Conservation (phyloP, 164 flowering plant genomes). For the Pachysandra terminalis region DNA sequence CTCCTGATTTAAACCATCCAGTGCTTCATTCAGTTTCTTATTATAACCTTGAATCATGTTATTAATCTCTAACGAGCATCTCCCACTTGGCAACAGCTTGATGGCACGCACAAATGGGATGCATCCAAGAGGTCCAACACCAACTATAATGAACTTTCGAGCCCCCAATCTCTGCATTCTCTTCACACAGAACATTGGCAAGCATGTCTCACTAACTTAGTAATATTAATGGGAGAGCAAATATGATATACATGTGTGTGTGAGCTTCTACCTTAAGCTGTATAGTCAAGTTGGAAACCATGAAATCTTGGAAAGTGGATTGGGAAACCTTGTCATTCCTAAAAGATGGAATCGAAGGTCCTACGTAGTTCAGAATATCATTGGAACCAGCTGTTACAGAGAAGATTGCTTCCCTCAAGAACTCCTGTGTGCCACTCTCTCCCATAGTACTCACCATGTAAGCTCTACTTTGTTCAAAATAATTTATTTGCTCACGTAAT, state of each 20-base stretch:
- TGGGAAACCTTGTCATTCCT: constrained; percentile 28
- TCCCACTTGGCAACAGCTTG: constrained; percentile 30
- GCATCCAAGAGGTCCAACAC: constrained; percentile 73
- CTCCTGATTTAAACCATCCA: constrained; percentile 35
- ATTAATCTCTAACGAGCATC: constrained; percentile 42
- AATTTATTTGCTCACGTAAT: constrained; percentile 38
- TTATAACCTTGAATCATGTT: constrained; percentile 44
- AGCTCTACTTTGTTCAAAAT: constrained; percentile 40
- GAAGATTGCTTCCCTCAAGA: constrained; percentile 45
- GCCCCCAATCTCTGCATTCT: constrained; percentile 50
- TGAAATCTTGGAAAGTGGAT: constrained; percentile 35
- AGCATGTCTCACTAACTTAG: neutral
- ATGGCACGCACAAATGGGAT: constrained; percentile 63
- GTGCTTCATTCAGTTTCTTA: constrained; percentile 20
- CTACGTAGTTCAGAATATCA: constrained; percentile 51
- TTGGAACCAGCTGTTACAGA: constrained; percentile 66
- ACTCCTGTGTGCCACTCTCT: constrained; percentile 27
- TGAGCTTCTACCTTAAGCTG: constrained; percentile 52
- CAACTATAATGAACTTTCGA: constrained; percentile 50
- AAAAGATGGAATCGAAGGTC: constrained; percentile 44
- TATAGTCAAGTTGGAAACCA: constrained; percentile 56
- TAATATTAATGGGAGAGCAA: neutral
- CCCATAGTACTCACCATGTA: constrained; percentile 39
- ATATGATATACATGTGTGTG: neutral
- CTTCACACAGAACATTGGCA: constrained; percentile 23